phyloP scores from a whole-genome alignment of 2,329 filamentous ascomycete genomes.

The Bipolaris victoriae region DNA sequence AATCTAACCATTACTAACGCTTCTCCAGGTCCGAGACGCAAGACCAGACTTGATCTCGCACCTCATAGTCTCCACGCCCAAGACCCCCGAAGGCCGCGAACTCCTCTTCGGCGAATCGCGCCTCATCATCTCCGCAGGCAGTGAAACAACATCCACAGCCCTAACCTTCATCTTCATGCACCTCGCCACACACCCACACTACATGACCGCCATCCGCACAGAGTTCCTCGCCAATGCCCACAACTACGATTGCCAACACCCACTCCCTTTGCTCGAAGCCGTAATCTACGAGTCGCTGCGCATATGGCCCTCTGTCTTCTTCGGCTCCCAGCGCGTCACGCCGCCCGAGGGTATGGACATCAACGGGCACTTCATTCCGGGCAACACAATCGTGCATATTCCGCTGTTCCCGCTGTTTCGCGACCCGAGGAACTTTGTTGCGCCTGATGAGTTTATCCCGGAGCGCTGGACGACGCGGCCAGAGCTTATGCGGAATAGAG shows the following conservation, averaged over 20 bases:
- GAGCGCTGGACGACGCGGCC: slow-evolving; percentile 31
- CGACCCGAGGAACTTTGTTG: slow-evolving; percentile 28
- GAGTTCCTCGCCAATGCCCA: slow-evolving; percentile 23
- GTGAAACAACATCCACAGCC: slow-evolving; percentile 59
- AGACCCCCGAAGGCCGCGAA: slow-evolving; percentile 18
- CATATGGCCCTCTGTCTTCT: slow-evolving; percentile 36
- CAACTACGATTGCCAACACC: slow-evolving; percentile 16
- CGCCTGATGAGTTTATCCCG: slow-evolving; percentile 34
- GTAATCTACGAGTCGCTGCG: slow-evolving; percentile 39
- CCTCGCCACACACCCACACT: slow-evolving; percentile 29
- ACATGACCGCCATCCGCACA: slow-evolving; percentile 25
- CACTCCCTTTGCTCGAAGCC: slow-evolving; percentile 27
- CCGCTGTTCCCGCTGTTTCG: slow-evolving; percentile 26
- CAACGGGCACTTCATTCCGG: slow-evolving; percentile 33
- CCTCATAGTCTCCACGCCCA: slow-evolving; percentile 29
- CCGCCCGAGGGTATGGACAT: slow-evolving; percentile 36
- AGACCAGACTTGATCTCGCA: slow-evolving; percentile 33
- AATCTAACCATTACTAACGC: neutral
- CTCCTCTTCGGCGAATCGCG: slow-evolving; percentile 40
- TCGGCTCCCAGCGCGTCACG: slow-evolving; percentile 36
- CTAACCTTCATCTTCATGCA: slow-evolving; percentile 58
- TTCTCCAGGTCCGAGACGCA: slow-evolving; percentile 19
- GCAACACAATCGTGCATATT: slow-evolving; percentile 34
- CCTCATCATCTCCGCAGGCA: slow-evolving; percentile 41
- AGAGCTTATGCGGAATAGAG: slow-evolving; percentile 26